Evolutionary conservation across 768 basidiomycete species (phyloP), one percentile per base, ranked within the genome.

Genomic region (Boletales sp.): DNA sequence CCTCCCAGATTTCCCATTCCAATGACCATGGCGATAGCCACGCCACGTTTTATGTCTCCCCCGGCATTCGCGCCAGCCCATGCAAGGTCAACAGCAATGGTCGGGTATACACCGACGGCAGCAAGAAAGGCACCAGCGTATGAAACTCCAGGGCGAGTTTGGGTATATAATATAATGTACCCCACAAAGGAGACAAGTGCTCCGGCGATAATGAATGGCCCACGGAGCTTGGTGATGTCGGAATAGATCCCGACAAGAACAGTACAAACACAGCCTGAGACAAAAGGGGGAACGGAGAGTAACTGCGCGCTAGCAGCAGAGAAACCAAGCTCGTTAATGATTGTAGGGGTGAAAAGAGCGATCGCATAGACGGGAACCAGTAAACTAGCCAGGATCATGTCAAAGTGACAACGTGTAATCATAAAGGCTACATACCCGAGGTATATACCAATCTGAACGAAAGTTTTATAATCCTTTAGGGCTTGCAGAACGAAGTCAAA

Each of bases 61-160:
- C 82, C 82, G 0, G 78, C 74, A 46, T 81, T 79, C 8, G 76
- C 76, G 2, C 74, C 72, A 2, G 69, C 75, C 83, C 83, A 84
- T 32, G 80, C 78, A 2, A 84, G 61, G 24, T 61, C 59, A 17
- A 81, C 67, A 29, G 68, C 69, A 45, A 82, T 70, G 7, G 73
- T 74, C 1, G 83, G 78, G 55, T 67, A 82, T 7, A 80, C 74
- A 17, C 82, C 82, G 17, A 71, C 62, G 4, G 80, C 76, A 24
- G 78, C 75, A 36, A 83, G 63, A 29, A 83, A 48, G 5, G 76
- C 65, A 2, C 77, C 82, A 8, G 67, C 62, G 54, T 83, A 83
- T 4, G 66, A 69, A 41, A 48, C 46, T 8, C 47, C 51, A 8
- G 68, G 30, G 14, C 24, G 40, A 5, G 45, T 48, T 43, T 62